These are phyloP conservation scores for Fusarium nodosum DNA, from an alignment of 2,329 filamentous ascomycete species.

Conservation along the genomic window DNA sequence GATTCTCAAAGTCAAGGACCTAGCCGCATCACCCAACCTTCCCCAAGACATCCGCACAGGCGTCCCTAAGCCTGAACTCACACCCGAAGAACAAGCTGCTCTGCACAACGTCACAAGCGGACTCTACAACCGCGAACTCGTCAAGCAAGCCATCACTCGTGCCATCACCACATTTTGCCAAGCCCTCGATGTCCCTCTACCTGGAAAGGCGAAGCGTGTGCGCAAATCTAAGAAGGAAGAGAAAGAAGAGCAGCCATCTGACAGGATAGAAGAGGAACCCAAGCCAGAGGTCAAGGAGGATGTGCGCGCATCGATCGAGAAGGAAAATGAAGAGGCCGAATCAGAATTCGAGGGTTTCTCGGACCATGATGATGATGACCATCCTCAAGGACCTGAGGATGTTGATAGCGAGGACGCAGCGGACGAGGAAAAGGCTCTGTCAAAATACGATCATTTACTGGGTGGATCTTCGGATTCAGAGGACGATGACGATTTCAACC, in stretches of 20 bases:
- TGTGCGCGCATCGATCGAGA: conserved; percentile 40
- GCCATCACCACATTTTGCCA: conserved; percentile 65
- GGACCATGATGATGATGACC: conserved; percentile 36
- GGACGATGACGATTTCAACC: conserved; percentile 57
- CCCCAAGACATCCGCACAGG: conserved; percentile 63
- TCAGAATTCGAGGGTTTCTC: conserved; percentile 57
- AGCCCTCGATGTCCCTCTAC: conserved; percentile 62
- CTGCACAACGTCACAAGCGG: conserved; percentile 72
- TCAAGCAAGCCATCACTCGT: conserved; percentile 63
- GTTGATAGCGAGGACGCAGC: conserved; percentile 47
- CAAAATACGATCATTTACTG: conserved; percentile 62
- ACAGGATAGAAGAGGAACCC: conserved; percentile 38
- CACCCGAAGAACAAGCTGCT: conserved; percentile 64
- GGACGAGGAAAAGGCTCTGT: conserved; percentile 54
- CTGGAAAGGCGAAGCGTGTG: conserved; percentile 56
- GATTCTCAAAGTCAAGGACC: conserved; percentile 66
- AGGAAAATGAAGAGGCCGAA: conserved; percentile 51
- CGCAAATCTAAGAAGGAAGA: conserved; percentile 53
- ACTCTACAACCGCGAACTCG: conserved; percentile 66
- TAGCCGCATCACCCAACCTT: conserved; percentile 65
- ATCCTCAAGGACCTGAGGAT: conserved; percentile 32
- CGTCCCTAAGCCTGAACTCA: conserved; percentile 64
- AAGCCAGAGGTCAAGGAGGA: conserved; percentile 36
- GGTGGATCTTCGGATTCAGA: conserved; percentile 59
- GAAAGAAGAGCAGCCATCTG: conserved; percentile 50